These are phyloP conservation scores for Cruciata laevipes DNA, from an alignment of 257 asterid species.

Conservation along the genomic window DNA sequence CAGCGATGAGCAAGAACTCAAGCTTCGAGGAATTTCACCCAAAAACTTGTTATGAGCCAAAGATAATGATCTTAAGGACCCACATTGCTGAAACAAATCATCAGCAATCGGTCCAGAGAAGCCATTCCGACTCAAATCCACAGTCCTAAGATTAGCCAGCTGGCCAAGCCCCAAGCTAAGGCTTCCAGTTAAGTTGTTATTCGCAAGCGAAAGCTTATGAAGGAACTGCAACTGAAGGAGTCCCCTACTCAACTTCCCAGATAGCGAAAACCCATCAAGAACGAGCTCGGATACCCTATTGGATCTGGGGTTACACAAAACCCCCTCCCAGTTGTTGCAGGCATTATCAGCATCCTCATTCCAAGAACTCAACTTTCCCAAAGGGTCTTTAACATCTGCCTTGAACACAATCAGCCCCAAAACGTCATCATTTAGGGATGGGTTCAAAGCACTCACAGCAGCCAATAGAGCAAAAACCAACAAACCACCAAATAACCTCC, in stretches of 20 bases:
- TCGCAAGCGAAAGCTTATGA: constrained; percentile 57
- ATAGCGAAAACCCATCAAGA: constrained; percentile 72
- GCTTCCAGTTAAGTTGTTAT: constrained; percentile 71
- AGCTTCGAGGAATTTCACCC: constrained; percentile 68
- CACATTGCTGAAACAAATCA: constrained; percentile 81
- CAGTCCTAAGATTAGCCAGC: constrained; percentile 53
- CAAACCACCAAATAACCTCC: constrained; percentile 27
- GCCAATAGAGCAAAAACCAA: constrained; percentile 25
- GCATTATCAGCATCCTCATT: constrained; percentile 86
- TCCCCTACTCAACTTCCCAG: constrained; percentile 86
- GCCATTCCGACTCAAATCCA: constrained; percentile 75
- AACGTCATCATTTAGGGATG: constrained; percentile 85
- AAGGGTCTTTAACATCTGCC: constrained; percentile 76
- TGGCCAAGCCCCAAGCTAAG: constrained; percentile 60
- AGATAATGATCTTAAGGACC: constrained; percentile 63
- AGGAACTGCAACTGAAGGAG: constrained; percentile 75
- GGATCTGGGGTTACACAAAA: constrained; percentile 85
- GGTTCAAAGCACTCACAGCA: constrained; percentile 40
- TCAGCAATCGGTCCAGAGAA: constrained; percentile 49
- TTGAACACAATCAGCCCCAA: constrained; percentile 86
- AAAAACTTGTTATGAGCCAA: constrained; percentile 60
- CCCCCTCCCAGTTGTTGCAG: constrained; percentile 73
- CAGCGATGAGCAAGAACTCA: constrained; percentile 66
- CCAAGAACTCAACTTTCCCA: constrained; percentile 69
- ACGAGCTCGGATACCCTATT: constrained; percentile 83